These are phyloP conservation scores for Lophiostoma macrostomum DNA, from an alignment of 495 filamentous ascomycete species.

Conservation along the genomic window DNA sequence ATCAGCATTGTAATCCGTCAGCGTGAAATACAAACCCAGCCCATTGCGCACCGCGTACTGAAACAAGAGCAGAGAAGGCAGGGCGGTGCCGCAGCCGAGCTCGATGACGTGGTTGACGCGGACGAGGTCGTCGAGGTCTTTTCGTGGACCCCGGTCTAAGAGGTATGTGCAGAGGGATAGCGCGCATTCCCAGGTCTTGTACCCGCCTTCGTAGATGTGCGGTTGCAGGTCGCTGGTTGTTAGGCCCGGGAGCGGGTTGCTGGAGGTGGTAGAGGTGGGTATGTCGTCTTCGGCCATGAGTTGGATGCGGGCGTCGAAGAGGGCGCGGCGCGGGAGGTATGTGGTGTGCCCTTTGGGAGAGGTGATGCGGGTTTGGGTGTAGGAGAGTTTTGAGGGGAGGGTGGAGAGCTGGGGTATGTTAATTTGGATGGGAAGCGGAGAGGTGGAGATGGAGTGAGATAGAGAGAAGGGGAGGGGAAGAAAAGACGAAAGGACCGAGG, in stretches of 20 bases:
- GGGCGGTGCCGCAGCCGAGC: conserved; percentile 87
- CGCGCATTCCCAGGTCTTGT: conserved; percentile 98
- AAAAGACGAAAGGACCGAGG: neutral
- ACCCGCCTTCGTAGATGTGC: conserved; percentile 94
- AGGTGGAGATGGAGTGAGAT: neutral
- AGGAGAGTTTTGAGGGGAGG: conserved; percentile 77
- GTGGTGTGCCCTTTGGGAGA: conserved; percentile 47
- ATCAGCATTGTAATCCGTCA: conserved; percentile 85
- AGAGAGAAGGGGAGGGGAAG: neutral
- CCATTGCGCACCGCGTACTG: conserved; percentile 57
- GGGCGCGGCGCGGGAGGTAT: conserved; percentile 74
- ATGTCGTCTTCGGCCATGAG: conserved; percentile 81
- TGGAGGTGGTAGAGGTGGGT: conserved; percentile 40
- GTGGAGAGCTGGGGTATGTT: conserved; percentile 51
- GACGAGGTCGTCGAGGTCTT: conserved; percentile 40
- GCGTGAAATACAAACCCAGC: conserved; percentile 56
- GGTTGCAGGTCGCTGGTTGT: conserved; percentile 81
- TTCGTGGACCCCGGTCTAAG: conserved; percentile 38
- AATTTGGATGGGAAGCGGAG: neutral
- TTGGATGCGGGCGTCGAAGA: conserved; percentile 92
- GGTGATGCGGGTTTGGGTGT: conserved; percentile 58
- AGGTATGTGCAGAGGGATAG: conserved; percentile 79
- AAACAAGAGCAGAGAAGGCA: conserved; percentile 77
- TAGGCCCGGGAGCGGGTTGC: conserved; percentile 50
- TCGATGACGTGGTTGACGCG: conserved; percentile 64